A percentile compares a stretch with the other conserved stretches of the same genome.
Conservation (phyloP, 257 asterid species). For the Scutellaria barbata region DNA sequence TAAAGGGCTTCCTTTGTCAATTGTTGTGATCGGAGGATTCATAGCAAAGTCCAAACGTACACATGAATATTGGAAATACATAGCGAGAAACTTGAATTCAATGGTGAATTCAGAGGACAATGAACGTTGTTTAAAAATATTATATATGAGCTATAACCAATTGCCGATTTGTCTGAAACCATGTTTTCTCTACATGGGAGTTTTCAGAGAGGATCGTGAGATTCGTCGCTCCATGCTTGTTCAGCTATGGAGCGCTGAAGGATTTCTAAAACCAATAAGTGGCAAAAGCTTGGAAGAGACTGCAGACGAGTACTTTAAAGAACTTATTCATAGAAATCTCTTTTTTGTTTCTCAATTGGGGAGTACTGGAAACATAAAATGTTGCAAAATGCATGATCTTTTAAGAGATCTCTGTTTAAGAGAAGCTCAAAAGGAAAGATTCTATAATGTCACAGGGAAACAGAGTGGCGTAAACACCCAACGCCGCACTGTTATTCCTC, state of each 20-base stretch:
- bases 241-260: too few relatives aligned
- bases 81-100: background rate
- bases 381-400: background rate
- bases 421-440: conserved; percentile 7
- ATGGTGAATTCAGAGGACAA: background rate
- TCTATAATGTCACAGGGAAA: background rate
- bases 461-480: background rate
- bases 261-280: too few relatives aligned
- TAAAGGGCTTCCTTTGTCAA: background rate
- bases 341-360: background rate
- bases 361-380: background rate
- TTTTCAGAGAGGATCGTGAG: background rate
- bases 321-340: background rate
- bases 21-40: background rate
- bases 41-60: background rate
- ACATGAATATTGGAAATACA: background rate
- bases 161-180: background rate
- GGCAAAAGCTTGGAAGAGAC: too few relatives aligned
- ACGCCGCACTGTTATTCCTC: background rate
- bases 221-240: background rate
- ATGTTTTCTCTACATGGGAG: background rate
- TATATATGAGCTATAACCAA: background rate
- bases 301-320: background rate
- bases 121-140: background rate
- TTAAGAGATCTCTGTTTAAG: background rate